A percentile compares a stretch with the other conserved stretches of the same genome.
Conservation (phyloP, 2,329 filamentous ascomycete genomes). For the Fusarium secorum region DNA sequence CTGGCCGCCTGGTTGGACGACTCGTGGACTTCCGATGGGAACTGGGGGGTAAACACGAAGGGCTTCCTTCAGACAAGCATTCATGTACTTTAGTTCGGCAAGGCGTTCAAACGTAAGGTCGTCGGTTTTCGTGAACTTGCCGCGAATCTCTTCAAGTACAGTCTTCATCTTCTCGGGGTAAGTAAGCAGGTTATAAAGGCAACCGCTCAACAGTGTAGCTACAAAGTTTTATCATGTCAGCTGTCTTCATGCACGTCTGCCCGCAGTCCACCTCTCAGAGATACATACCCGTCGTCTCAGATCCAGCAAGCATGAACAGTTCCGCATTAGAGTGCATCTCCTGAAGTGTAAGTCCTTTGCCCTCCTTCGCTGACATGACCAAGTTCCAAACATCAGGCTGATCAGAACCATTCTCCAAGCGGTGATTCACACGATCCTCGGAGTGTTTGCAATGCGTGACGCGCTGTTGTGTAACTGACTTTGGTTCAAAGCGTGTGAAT, state of each 20-base stretch:
- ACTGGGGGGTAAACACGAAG: neutral
- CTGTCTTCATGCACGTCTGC: neutral
- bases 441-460: constrained; percentile 10
- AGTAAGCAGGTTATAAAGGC: neutral
- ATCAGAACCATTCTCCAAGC: constrained; percentile 7
- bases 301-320: constrained; percentile 20
- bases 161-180: neutral
- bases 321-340: constrained; percentile 24
- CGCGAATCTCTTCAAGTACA: neutral
- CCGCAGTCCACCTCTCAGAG: fast-evolving
- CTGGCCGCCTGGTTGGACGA: neutral
- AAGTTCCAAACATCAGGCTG: constrained; percentile 21
- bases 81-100: neutral
- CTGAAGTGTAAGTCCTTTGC: constrained; percentile 6
- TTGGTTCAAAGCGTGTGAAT: constrained; percentile 4
- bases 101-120: neutral
- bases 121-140: neutral
- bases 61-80: neutral
- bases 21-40: constrained; percentile 9
- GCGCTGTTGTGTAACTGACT: neutral
- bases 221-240: neutral
- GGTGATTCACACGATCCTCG: neutral
- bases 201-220: constrained; percentile 8
- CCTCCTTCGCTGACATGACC: constrained; percentile 7
- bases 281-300: constrained; percentile 8